Base-by-base conservation (phyloP, 352 stramenopile genomes). In the Thalassiosira delicatula region DNA sequence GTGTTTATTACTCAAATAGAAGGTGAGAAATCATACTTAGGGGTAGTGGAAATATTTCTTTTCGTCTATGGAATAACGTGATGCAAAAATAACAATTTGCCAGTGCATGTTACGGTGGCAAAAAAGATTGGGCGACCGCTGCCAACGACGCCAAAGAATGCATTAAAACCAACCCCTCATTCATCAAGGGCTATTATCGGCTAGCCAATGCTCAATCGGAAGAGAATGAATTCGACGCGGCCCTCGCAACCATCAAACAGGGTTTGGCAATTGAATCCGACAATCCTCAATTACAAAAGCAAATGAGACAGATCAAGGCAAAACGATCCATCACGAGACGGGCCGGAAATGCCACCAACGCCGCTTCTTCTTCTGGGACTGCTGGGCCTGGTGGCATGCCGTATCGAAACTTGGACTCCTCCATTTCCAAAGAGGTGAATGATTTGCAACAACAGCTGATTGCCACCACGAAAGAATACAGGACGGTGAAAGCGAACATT, bases 181-280 rank as follows among this genome's bases (percentile, higher is more conserved):
- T 95, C 76, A 84, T 95, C 35, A 95, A 95, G 67, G 92, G 90
- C 62, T 95, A 95, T 67, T 95, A 95, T 79, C 86, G 92, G 25
- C 81, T 95, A 11, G 90, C 90, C 0, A 89, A 76, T 35, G 91
- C 91, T 27, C 90, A 93, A 76, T 84, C 92, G n/a, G 88, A 93
- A 80, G 70, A 86, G 54, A 75, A 92, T 67, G 61, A 94, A 54
- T 92, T 91, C 53, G 90, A 94, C 44, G 70, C 70, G 8, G 92
- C 91, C 5, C 56, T 87, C 19, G 70, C 83, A 21, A 93, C 91
- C 0, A 89, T 93, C 53, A 91, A 91, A 76, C 82, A 90, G 68
- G 91, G 92, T 12, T 63, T 95, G 29, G 60, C 83, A 12, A 60
- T 92, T 14, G 90, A 95, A 76, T 40, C 83, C 0, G 84, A 93